These are phyloP conservation scores for Chlamydomonas incerta DNA, from an alignment of 139 green algal genomes.

Conservation along the genomic window DNA sequence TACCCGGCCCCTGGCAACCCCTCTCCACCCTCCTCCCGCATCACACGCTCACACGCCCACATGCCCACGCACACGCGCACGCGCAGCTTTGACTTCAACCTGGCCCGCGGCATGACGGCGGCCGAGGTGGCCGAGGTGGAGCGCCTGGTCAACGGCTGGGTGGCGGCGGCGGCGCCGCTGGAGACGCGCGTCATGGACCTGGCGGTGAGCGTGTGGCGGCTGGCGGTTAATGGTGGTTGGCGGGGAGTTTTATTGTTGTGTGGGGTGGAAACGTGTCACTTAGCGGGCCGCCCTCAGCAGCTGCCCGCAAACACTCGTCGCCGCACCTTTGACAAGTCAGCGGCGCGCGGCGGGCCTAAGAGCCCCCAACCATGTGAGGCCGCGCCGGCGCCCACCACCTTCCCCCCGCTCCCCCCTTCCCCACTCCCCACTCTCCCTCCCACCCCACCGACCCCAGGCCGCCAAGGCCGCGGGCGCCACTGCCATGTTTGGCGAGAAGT, in stretches of 20 bases:
- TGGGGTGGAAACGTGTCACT: background rate
- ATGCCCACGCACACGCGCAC: too few species aligned
- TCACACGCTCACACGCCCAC: too few species aligned
- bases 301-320: too few species aligned
- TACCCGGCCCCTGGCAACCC: background rate
- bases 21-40: too few species aligned
- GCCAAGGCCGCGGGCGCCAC: constrained; percentile 88
- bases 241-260: background rate
- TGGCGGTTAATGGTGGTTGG: background rate
- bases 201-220: constrained; percentile 14
- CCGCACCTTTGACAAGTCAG: too few species aligned
- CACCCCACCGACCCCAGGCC: constrained; percentile 47
- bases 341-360: too few species aligned
- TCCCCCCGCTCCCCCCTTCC: too few species aligned
- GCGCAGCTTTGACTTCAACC: constrained; percentile 88
- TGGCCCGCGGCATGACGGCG: constrained; percentile 61
- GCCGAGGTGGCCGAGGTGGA: constrained; percentile 80
- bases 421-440: background rate
- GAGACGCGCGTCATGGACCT: constrained; percentile 76
- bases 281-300: too few species aligned
- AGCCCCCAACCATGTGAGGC: too few species aligned
- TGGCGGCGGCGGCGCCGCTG: constrained; percentile 51
- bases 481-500: constrained; percentile 97
- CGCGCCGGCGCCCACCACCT: too few species aligned
- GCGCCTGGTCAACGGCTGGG: constrained; percentile 88